Base-by-base conservation (phyloP, 2,329 filamentous ascomycete species). In the Beauveria rudraprayagi region DNA sequence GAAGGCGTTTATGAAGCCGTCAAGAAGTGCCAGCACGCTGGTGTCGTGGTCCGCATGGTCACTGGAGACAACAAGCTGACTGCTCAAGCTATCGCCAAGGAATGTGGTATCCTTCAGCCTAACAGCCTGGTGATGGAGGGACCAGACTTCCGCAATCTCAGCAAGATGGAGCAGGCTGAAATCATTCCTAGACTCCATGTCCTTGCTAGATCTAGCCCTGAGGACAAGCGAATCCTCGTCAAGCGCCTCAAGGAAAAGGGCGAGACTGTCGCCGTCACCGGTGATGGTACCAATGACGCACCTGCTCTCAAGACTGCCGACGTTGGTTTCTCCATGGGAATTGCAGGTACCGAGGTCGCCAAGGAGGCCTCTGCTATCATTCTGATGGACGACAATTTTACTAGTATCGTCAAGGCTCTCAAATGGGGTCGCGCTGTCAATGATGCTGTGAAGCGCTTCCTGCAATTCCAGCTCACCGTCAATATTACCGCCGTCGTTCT, bases 401-500 rank as follows among this genome's bases (percentile, higher is more conserved):
- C 86, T 30, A 92, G 89, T n/a, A 93, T 92, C 63, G 87, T 93
- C 65, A 91, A 91, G 74, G 90, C 90, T 16, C 79, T 92, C 66
- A 87, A 89, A 67, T 93, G 90, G 90, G 90, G 90, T 56, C 83
- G 88, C 28, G 86, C 88, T 40, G 88, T 91, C 67, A 90, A 90
- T 68, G 88, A 91, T 69, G 86, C 88, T 1, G 88, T 90, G 67
- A 90, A 90, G 77, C 86, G 87, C 64, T 91, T 91, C 73, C 77
- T 91, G 56, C 85, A 89, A 71, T 89, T 90, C 70, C 88, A 91
- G 77, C 83, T 92, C 64, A 91, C 88, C 0, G 92, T 96, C 76
- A 97, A 96, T 79, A 86, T 97, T 65, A 96, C 92, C 9, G 92
- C 92, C 43, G 92, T 96, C 51, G 74, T 89, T 19, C 80, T 96